phyloP scores from a whole-genome alignment of 495 filamentous ascomycete species.

The Podospora sp. region DNA sequence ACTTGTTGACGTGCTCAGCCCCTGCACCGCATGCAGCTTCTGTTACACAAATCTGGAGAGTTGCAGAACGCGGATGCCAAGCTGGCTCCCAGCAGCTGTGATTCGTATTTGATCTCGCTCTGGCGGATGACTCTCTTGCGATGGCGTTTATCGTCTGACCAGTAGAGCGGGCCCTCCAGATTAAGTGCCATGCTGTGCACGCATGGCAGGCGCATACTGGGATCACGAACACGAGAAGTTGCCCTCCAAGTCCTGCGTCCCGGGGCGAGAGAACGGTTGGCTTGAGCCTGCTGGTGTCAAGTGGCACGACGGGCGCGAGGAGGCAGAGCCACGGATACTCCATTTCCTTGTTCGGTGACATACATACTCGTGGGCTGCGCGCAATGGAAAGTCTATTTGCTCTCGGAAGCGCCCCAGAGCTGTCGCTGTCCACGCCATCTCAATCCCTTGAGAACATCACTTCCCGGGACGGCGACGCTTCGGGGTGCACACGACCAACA shows the following conservation, averaged over 20 bases:
- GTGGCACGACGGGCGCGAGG: not conserved
- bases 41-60: constrained; percentile 21
- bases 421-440: not conserved
- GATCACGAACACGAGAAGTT: constrained; percentile 10
- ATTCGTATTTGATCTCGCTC: constrained; percentile 11
- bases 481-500: too few relatives aligned
- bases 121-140: not conserved
- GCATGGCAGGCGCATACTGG: not conserved
- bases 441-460: too few relatives aligned
- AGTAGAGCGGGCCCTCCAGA: not conserved
- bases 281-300: not conserved
- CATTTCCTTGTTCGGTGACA: not conserved
- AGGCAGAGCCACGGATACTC: not conserved
- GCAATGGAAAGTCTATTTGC: not conserved
- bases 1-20: constrained; percentile 16
- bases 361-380: not conserved
- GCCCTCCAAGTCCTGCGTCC: not conserved
- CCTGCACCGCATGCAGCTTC: constrained; percentile 14
- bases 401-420: not conserved
- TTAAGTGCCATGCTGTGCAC: constrained; percentile 1
- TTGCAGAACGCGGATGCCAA: constrained; percentile 18
- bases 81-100: not conserved
- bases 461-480: too few relatives aligned
- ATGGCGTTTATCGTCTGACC: not conserved
- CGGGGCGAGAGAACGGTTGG: not conserved